Evolutionary conservation across 495 filamentous ascomycete species (phyloP), one percentile per base, ranked within the genome.

Genomic region (Neurospora africana): DNA sequence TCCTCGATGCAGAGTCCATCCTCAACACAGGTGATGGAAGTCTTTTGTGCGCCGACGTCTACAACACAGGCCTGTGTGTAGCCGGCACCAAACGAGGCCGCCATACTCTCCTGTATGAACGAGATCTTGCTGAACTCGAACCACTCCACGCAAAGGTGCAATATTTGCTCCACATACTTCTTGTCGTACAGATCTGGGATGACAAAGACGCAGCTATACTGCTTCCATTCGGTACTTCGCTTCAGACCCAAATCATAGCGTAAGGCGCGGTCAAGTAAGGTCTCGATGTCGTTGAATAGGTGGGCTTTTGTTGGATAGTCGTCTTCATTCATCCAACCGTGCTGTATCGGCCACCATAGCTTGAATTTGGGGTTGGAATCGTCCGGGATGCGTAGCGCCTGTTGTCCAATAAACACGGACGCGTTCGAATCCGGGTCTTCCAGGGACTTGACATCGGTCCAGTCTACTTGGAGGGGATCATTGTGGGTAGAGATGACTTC

Each of bases 141-240:
- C 77, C 95, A 92, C 43, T 90, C 91, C 82, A 98, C 88, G 69
- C 95, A 85, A 75, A 95, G 90, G 58, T 96, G 91, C 44, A 99
- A 83, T 15, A 93, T 82, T 69, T 89, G 87, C n/a, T 90, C 91
- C 21, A 98, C 92, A 75, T 98, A 97, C 21, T 87, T 87, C 76
- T 95, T 94, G 79, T 99, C 95, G 81, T 98, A 99, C 1, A 99
- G 86, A 78, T 99, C 95, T 3, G 95, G 96, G 19, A 99, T 93
- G 58, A 99, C 89, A 74, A 98, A 92, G 5, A 97, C 94, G 76
- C 94, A 97, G 68, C 92, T 92, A 79, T 98, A 98, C 78, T 95
- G 91, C 44, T 86, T 85, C 90, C 92, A 94, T n/a, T 94, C 89
- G 69, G 89, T 90, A 75, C 89, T 92, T 70, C 88, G 89, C 39